Base-by-base conservation (phyloP, 345 rosid genomes). In the Linum trigynum region DNA sequence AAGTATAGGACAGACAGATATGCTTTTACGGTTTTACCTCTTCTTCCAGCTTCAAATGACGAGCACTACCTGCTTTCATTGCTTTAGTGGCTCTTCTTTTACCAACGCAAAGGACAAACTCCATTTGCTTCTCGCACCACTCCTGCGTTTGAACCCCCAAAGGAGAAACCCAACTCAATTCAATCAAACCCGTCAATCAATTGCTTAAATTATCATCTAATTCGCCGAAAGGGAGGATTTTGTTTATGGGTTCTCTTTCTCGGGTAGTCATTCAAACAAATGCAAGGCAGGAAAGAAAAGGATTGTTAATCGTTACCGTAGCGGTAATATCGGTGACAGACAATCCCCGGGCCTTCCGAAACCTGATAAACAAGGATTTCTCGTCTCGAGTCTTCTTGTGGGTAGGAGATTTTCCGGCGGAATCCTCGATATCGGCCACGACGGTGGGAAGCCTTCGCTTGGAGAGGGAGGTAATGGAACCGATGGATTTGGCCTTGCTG, bases 51-150 rank as follows among this genome's bases (percentile, higher is more conserved):
- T 80, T 70, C 65, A 67, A 57, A 70, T 91, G 98, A 17, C 96
- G 98, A 70, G 82, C 90, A 3, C 16, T 71, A 0, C 98, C 98
- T 58, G 75, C 80, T 81, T 77, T 85, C 94, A 88, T 91, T 38
- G 94, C 91, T 73, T 80, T 74, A 37, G 17, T 88, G 2, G 65
- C 70, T 75, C 63, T 77, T 61, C 65, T 76, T 72, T 70, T 69
- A 17, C 86, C 84, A 32, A 65, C 64, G 42, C 57, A 75, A 61
- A 91, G 86, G 68, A 4, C 41, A 77, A 72, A 80, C 82, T 91
- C 90, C 88, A 79, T 81, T 74, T 84, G 81, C 69, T 88, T 91
- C 72, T 86, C 91, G 63, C 98, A 91, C 98, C 98, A 91, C 76
- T 91, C 96, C 96, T 91, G 39, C 9, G 23, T 63, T 6, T 4